Evolutionary conservation across 2,329 filamentous ascomycete species (phyloP).

Genomic region (Penicillium rolfsii): DNA sequence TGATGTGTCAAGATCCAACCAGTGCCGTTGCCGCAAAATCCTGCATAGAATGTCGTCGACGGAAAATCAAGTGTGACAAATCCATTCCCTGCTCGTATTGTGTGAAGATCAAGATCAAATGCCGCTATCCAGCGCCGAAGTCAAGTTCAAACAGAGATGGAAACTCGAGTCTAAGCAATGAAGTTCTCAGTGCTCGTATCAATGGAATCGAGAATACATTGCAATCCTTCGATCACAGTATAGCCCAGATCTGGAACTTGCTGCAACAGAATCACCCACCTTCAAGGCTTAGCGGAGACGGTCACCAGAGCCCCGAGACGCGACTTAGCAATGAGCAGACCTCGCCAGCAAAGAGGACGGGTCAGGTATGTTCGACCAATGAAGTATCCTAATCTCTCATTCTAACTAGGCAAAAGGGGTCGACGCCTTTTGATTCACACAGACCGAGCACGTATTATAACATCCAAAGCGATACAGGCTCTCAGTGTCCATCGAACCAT

Average conservation of each 20-base stretch:
- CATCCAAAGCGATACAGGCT: neutral
- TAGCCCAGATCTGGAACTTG: neutral
- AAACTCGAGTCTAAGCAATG: neutral
- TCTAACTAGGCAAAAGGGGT: neutral
- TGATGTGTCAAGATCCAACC: neutral
- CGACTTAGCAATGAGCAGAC: neutral
- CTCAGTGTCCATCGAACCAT: neutral
- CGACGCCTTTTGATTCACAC: neutral
- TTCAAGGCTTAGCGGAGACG: neutral
- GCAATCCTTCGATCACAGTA: neutral
- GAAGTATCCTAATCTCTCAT: neutral
- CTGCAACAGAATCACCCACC: neutral
- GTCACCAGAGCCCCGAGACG: neutral
- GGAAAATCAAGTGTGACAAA: slow-evolving; percentile 33
- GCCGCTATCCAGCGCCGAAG: neutral
- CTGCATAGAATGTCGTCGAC: slow-evolving; percentile 31
- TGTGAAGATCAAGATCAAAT: slow-evolving; percentile 38
- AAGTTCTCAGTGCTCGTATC: neutral
- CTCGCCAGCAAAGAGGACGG: neutral
- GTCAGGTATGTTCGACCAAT: neutral
- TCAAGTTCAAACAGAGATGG: neutral
- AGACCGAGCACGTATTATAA: neutral
- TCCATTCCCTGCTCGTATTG: slow-evolving; percentile 32
- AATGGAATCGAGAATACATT: neutral
- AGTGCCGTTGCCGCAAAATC: neutral